Base-by-base conservation (phyloP, 2,329 filamentous ascomycete genomes). In the Pseudocercospora ulei region DNA sequence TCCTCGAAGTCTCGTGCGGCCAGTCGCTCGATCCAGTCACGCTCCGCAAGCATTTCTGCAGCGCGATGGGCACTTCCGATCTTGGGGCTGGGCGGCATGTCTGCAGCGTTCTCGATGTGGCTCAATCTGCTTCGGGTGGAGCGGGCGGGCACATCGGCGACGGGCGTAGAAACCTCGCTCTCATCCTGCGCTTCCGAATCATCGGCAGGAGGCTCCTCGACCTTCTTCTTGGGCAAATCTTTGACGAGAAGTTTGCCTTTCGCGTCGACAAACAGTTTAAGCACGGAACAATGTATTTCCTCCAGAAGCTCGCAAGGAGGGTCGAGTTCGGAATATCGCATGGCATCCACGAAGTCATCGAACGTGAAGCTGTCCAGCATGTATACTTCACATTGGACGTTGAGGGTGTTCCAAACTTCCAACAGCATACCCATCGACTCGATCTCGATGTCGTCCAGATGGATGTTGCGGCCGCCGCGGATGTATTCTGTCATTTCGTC, bases 311-410 rank as follows among this genome's bases (percentile, higher is more conserved):
- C 81, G 36, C 90, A 90, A 5, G 80, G 78, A 1, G 76, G 66
- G 13, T 84, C 76, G 20, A 79, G 73, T 0, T 78, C 85, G 3
- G 46, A 38, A 41, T 87, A 80, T 33, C 78, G 73, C 70, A 98
- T 78, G 0, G 87, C 81, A 58, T 96, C 82, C 3, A 94, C 71
- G 54, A 87, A 96, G 60, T 98, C 90, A 59, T 98, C 90, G 55
- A 96, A 92, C 0, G 88, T 96, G 57, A 98, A 98, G 0, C 88
- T 96, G 61, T 98, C 90, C 16, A 98, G 71, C 55, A 84, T 76
- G 57, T 93, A 93, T 11, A 95, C 80, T 55, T 94, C 85, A 56
- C 86, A 93, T 58, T 95, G 95, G n/a, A 98, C 88, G 55, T 95
- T 98, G 20, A 98, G 70, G 0, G 87, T 95, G 53, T 95, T 86